phyloP scores from a whole-genome alignment of 139 green algal species.

The Chlamydomonas sp. region DNA sequence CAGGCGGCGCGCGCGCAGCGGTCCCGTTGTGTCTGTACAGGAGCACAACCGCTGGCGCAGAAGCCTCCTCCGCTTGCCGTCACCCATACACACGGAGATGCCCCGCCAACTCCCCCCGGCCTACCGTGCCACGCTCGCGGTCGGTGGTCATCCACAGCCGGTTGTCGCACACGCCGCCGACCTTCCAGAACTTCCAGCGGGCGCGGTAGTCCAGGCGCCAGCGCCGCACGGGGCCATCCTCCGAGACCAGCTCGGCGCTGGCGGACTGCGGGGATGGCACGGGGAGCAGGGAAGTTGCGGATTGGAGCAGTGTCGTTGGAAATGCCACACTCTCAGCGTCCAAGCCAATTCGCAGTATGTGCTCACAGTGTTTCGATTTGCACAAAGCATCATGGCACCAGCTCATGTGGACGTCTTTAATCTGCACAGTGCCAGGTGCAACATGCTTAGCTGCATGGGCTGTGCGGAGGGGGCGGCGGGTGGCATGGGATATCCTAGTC shows the following conservation, averaged over 20 bases:
- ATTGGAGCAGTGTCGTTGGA: neutral
- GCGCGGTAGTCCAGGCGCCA: slow-evolving; percentile 56
- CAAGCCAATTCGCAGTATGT: neutral
- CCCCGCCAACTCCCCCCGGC: neutral
- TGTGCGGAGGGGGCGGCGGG: too few relatives aligned
- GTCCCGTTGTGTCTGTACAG: too few relatives aligned
- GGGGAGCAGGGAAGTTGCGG: neutral
- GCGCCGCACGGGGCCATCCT: slow-evolving; percentile 34
- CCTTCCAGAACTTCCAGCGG: slow-evolving; percentile 62
- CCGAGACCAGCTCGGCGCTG: slow-evolving; percentile 29
- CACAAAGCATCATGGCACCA: neutral
- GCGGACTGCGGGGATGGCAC: slow-evolving; percentile 4
- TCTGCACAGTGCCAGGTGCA: too few relatives aligned
- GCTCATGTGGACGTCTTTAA: neutral
- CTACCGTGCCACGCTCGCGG: slow-evolving; percentile 46
- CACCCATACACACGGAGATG: neutral
- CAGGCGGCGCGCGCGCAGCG: neutral
- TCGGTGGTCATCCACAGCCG: slow-evolving; percentile 57
- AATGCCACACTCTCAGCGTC: neutral
- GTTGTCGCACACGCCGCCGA: slow-evolving; percentile 45
- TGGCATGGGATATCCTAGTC: neutral
- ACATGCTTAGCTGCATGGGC: too few relatives aligned
- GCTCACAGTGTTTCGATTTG: neutral
- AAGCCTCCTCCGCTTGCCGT: neutral
- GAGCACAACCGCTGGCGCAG: too few relatives aligned